These are phyloP conservation scores for Didymella arachidicola DNA, from an alignment of 2,329 filamentous ascomycete genomes.

Conservation along the genomic window DNA sequence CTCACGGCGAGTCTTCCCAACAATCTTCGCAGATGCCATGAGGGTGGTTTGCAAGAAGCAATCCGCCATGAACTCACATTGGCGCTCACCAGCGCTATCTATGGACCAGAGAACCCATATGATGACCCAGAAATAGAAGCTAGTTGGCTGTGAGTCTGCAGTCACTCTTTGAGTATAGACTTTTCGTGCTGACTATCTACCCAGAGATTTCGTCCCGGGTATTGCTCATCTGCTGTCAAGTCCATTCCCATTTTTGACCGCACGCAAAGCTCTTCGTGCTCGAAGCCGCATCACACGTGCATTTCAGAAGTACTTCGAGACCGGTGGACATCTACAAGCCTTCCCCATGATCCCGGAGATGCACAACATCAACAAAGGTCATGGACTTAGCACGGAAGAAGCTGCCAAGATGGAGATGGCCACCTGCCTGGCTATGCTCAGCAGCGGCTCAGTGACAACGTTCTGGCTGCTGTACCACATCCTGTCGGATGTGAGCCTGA, in stretches of 20 bases:
- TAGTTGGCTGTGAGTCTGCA: conserved; percentile 47
- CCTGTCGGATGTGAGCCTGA: conserved; percentile 42
- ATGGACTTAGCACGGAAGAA: conserved; percentile 48
- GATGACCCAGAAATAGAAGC: conserved; percentile 46
- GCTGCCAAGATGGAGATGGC: conserved; percentile 55
- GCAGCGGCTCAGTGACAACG: conserved; percentile 51
- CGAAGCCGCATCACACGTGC: conserved; percentile 46
- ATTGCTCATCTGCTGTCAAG: conserved; percentile 37
- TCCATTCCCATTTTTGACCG: conserved; percentile 37
- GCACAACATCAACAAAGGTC: conserved; percentile 41
- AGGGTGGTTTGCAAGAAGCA: conserved; percentile 28
- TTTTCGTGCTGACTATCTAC: not conserved
- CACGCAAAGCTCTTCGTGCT: conserved; percentile 44
- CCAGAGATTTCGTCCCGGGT: conserved; percentile 35
- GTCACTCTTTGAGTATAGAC: not conserved
- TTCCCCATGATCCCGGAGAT: conserved; percentile 51
- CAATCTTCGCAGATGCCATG: conserved; percentile 9
- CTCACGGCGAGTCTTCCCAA: conserved; percentile 37
- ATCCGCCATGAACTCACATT: conserved; percentile 46
- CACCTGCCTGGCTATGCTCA: conserved; percentile 51
- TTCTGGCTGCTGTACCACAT: conserved; percentile 56
- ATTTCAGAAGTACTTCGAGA: conserved; percentile 53
- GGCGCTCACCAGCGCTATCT: conserved; percentile 52
- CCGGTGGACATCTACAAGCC: conserved; percentile 49
- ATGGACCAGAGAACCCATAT: conserved; percentile 55